Evolutionary conservation across 2,329 filamentous ascomycete species (phyloP), one percentile per base, ranked within the genome.

Genomic region (Talaromyces piceae): DNA sequence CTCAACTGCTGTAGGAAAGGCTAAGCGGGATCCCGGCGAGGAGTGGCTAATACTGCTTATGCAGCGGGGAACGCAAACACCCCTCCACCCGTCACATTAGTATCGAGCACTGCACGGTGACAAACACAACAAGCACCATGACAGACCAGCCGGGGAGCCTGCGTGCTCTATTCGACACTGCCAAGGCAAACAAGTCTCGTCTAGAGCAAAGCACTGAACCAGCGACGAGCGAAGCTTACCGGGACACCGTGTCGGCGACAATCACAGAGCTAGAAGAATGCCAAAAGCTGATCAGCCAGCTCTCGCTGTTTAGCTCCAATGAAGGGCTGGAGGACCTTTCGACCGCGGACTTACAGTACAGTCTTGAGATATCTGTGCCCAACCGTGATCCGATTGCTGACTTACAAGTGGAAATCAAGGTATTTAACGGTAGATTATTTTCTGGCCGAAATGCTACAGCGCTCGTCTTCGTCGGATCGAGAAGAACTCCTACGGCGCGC

Each of bases 271-370:
- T 95, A 70, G 77, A 86, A 61, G 77, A 86, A 66, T 91, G 87
- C 67, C 76, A 86, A 53, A 74, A 80, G 53, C 80, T 87, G 51
- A 81, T 88, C 57, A 76, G 81, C 57, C 77, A 82, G 54, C 76
- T 93, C 23, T 85, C 87, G 0, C 76, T 98, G 49, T 97, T 97
- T 78, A 95, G 89, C 59, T 77, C 83, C 30, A 98, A 98, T 69
- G 93, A 98, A 69, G 79, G 81, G 1, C 70, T 91, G 33, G 93
- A 98, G 55, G 93, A 98, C 71, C 74, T 96, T 27, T 76, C 87
- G 12, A 94, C 91, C 1, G 77, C 79, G n/a, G 85, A 95, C 62
- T 73, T 98, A 27, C 88, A 89, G 71, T 95, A 74, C 5, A 16
- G 13, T 16, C 16, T 2, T 22, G 18, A 7, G 4, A 22, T 20